Conservation (phyloP, 352 stramenopile genomes). For the Globisporangium takayamanum region DNA sequence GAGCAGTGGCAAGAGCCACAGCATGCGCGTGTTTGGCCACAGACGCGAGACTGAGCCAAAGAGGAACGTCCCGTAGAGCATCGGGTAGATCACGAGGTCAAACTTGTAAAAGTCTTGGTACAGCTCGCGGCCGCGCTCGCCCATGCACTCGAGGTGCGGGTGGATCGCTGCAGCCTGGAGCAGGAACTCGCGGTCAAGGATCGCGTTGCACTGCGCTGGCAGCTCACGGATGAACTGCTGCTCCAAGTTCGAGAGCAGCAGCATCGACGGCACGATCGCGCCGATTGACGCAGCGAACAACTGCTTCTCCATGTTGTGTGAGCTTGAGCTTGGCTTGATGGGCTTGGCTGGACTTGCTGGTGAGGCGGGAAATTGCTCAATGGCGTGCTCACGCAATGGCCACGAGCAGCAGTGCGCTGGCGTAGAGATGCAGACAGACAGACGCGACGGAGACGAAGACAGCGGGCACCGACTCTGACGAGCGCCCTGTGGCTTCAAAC, state of each 20-base stretch:
- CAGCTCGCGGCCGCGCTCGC: slow-evolving; percentile 19
- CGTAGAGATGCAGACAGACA: background rate
- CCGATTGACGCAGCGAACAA: slow-evolving; percentile 23
- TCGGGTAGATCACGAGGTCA: slow-evolving; percentile 40
- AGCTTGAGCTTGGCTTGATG: background rate
- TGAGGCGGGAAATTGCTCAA: background rate
- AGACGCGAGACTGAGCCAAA: slow-evolving; percentile 21
- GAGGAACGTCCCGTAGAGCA: slow-evolving; percentile 34
- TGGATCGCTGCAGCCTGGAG: slow-evolving; percentile 19
- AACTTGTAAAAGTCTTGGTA: slow-evolving; percentile 42
- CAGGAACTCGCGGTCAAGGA: slow-evolving; percentile 33
- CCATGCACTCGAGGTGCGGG: slow-evolving; percentile 35
- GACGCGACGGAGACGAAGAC: background rate
- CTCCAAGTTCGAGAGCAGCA: slow-evolving; percentile 28
- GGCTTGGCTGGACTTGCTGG: background rate
- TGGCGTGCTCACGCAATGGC: background rate
- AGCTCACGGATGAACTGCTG: slow-evolving; percentile 25
- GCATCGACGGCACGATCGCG: slow-evolving; percentile 28
- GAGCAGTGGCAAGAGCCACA: slow-evolving; percentile 21
- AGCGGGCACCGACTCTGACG: background rate
- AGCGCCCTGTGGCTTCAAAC: background rate
- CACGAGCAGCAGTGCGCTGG: too few relatives aligned
- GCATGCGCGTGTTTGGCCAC: slow-evolving; percentile 19
- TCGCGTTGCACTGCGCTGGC: slow-evolving; percentile 25
- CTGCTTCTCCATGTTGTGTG: slow-evolving; percentile 5